Percentiles rank a stretch among this genome's conserved stretches.
phyloP scores from a whole-genome alignment of 208 protist genomes.

The Lotmaria passim region DNA sequence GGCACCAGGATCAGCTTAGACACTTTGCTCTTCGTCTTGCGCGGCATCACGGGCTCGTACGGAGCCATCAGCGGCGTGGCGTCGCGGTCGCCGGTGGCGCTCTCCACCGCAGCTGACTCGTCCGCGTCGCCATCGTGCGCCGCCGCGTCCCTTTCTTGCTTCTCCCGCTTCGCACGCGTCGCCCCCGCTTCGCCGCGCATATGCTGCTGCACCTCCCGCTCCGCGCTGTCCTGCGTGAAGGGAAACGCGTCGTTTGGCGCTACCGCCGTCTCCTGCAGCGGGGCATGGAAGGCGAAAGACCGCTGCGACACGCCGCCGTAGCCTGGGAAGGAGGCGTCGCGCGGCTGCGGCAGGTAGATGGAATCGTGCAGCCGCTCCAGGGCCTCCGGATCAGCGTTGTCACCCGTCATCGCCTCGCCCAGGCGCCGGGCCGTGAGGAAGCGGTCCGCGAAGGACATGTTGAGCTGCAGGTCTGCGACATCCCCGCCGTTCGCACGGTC shows the following conservation, averaged over 20 bases:
- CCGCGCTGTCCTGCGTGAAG: not conserved
- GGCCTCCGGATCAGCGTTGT: not conserved
- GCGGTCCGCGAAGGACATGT: constrained; percentile 35
- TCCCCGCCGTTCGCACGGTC: not conserved
- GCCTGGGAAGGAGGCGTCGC: not conserved
- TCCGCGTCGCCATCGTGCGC: not conserved
- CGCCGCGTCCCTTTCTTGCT: not conserved
- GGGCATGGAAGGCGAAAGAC: not conserved
- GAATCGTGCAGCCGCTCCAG: constrained; percentile 13
- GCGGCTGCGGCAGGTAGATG: constrained; percentile 11
- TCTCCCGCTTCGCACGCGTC: not conserved
- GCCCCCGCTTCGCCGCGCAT: no score
- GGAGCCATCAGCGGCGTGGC: not conserved
- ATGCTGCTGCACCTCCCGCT: not conserved
- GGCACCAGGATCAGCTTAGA: constrained; percentile 5
- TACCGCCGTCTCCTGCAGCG: not conserved
- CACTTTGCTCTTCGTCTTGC: not conserved
- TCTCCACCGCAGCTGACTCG: not conserved
- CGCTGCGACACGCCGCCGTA: not conserved
- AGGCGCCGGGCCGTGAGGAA: constrained; percentile 23
- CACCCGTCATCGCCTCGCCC: constrained; percentile 3
- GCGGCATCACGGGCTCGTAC: not conserved
- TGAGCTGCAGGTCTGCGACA: not conserved
- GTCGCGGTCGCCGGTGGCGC: constrained; percentile 2
- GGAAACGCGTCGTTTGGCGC: constrained; percentile 3